Percentiles rank a stretch among this genome's conserved stretches.
Conservation (phyloP, 176 grass and related monocot genomes). For the Secale cereale region DNA sequence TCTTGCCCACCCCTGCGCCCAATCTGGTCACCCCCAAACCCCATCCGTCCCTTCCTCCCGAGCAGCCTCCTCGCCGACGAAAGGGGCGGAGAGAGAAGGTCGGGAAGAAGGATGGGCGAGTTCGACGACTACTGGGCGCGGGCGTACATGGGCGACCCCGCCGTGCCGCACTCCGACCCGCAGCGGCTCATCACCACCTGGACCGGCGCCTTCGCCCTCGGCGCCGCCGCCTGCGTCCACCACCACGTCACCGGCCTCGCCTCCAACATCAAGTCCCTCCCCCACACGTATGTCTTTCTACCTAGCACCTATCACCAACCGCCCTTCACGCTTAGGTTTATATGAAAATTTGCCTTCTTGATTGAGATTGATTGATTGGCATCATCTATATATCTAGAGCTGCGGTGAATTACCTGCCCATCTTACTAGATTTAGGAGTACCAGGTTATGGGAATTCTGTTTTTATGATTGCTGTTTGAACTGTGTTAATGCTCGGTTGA, state of each 20-base stretch:
- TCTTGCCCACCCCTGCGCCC: too few relatives aligned
- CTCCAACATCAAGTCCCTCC: slow-evolving; percentile 37
- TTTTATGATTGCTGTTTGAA: background rate
- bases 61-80: too few relatives aligned
- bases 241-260: slow-evolving; percentile 55
- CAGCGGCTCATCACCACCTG: slow-evolving; percentile 58
- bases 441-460: background rate
- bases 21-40: too few relatives aligned
- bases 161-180: slow-evolving; percentile 78
- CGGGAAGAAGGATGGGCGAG: slow-evolving; percentile 21
- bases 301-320: background rate
- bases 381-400: background rate
- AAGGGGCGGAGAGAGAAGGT: too few relatives aligned
- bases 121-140: slow-evolving; percentile 76
- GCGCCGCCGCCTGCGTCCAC: slow-evolving; percentile 65
- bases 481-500: background rate
- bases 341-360: background rate
- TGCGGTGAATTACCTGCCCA: background rate
- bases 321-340: background rate
- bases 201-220: slow-evolving; percentile 65
- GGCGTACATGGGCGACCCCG: slow-evolving; percentile 75
- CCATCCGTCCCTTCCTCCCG: too few relatives aligned
- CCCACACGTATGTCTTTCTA: background rate
- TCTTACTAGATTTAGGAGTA: background rate
- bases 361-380: background rate